A percentile compares a stretch with the other conserved stretches of the same genome.
These are phyloP conservation scores for Cryphonectria parasitica DNA, from an alignment of 2,329 filamentous ascomycete species.

Conservation along the genomic window DNA sequence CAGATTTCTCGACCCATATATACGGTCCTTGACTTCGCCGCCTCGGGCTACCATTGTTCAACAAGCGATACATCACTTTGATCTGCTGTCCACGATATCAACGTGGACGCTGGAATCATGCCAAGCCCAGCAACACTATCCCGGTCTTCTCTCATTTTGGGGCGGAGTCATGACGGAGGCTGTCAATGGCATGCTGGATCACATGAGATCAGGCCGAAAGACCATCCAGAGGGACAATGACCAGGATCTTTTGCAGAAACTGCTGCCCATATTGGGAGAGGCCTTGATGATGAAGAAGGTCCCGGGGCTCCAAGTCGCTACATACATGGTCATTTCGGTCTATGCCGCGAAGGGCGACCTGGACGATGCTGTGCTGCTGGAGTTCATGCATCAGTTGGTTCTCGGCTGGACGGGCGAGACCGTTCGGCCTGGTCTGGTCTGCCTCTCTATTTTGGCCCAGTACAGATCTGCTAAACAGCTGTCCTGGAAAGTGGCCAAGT, in stretches of 20 bases:
- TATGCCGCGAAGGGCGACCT: slow-evolving; percentile 82
- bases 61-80: slow-evolving; percentile 76
- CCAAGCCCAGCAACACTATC: slow-evolving; percentile 72
- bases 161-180: slow-evolving; percentile 85
- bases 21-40: slow-evolving; percentile 73
- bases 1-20: slow-evolving; percentile 85
- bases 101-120: slow-evolving; percentile 77
- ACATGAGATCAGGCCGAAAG: slow-evolving; percentile 73
- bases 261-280: slow-evolving; percentile 73
- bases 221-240: slow-evolving; percentile 79
- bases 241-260: slow-evolving; percentile 71
- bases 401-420: slow-evolving; percentile 77
- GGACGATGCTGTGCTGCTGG: slow-evolving; percentile 77
- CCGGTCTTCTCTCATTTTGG: slow-evolving; percentile 86
- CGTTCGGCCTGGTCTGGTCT: slow-evolving; percentile 73
- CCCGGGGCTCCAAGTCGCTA: slow-evolving; percentile 80
- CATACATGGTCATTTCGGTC: slow-evolving; percentile 88
- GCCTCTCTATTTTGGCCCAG: slow-evolving; percentile 80
- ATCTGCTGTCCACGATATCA: slow-evolving; percentile 78
- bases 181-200: slow-evolving; percentile 80
- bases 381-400: slow-evolving; percentile 87
- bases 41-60: slow-evolving; percentile 83
- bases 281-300: slow-evolving; percentile 76
- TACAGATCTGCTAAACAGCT: slow-evolving; percentile 73
- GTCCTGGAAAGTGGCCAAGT: slow-evolving; percentile 70